These are phyloP conservation scores for Cordyceps fumosorosea DNA, from an alignment of 2,329 filamentous ascomycete species.

Conservation along the genomic window DNA sequence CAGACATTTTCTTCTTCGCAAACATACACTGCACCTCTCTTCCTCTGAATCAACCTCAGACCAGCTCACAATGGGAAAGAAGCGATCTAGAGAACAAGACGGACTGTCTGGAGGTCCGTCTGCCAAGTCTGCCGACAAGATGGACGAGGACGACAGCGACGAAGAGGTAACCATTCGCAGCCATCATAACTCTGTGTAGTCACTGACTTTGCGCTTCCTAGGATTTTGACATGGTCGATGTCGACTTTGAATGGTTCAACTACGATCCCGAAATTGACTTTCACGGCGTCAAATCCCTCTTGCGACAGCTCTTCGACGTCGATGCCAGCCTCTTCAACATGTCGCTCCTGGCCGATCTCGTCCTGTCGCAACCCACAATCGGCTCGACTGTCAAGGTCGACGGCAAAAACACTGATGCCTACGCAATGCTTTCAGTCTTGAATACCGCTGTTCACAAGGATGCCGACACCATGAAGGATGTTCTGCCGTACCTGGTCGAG, in stretches of 20 bases:
- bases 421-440: constrained; percentile 83
- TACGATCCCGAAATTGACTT: constrained; percentile 86
- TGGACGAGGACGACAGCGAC: constrained; percentile 47
- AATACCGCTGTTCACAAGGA: constrained; percentile 75
- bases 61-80: constrained; percentile 39
- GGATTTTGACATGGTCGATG: constrained; percentile 88
- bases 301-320: constrained; percentile 87
- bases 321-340: constrained; percentile 83
- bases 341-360: constrained; percentile 76
- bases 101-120: constrained; percentile 32
- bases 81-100: constrained; percentile 42
- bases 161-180: constrained; percentile 37
- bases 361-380: constrained; percentile 78
- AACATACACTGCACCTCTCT: neutral
- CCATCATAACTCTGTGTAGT: neutral
- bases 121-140: constrained; percentile 40
- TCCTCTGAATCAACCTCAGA: neutral
- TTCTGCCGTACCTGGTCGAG: constrained; percentile 64
- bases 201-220: constrained; percentile 29
- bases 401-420: constrained; percentile 85
- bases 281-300: constrained; percentile 82
- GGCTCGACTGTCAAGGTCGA: constrained; percentile 98
- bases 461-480: constrained; percentile 62
- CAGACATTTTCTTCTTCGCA: neutral
- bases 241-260: constrained; percentile 99